A percentile compares a stretch with the other conserved stretches of the same genome.
Evolutionary conservation across 2,329 filamentous ascomycete genomes (phyloP).

Genomic region (Exophiala phaeomuriformis): DNA sequence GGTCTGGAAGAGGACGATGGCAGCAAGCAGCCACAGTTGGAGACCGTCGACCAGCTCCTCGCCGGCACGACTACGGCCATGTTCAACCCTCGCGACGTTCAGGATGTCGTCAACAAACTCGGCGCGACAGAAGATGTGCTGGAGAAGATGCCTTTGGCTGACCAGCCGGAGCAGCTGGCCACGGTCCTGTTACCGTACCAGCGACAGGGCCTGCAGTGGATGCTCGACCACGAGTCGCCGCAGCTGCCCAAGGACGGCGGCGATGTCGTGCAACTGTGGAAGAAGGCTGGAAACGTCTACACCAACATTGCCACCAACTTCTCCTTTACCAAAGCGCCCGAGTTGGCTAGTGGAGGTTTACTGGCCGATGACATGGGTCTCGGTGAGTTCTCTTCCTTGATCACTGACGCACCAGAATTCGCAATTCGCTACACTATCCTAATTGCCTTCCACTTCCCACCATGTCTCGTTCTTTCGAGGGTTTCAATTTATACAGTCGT

Average conservation of each 20-base stretch:
- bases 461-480: neutral
- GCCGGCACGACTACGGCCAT: conserved; percentile 36
- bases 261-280: conserved; percentile 72
- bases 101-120: conserved; percentile 60
- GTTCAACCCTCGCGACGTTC: conserved; percentile 59
- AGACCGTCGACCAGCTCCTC: conserved; percentile 56
- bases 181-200: conserved; percentile 74
- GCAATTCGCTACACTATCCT: too few species aligned
- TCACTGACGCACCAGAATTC: too few species aligned
- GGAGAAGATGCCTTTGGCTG: conserved; percentile 62
- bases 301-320: conserved; percentile 67
- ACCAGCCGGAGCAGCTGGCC: conserved; percentile 57
- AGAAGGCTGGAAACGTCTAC: conserved; percentile 46
- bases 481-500: neutral
- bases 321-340: conserved; percentile 50
- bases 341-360: conserved; percentile 70
- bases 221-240: conserved; percentile 68
- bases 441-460: too few species aligned
- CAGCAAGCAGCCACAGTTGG: conserved; percentile 3
- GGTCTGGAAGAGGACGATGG: conserved; percentile 12
- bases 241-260: conserved; percentile 54
- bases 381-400: conserved; percentile 51
- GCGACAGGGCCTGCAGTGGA: conserved; percentile 70
- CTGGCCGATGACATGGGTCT: conserved; percentile 90
- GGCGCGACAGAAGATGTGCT: conserved; percentile 64